Evolutionary conservation across 805 yeast genomes (phyloP).

Genomic region (Torulaspora gathmanii): DNA sequence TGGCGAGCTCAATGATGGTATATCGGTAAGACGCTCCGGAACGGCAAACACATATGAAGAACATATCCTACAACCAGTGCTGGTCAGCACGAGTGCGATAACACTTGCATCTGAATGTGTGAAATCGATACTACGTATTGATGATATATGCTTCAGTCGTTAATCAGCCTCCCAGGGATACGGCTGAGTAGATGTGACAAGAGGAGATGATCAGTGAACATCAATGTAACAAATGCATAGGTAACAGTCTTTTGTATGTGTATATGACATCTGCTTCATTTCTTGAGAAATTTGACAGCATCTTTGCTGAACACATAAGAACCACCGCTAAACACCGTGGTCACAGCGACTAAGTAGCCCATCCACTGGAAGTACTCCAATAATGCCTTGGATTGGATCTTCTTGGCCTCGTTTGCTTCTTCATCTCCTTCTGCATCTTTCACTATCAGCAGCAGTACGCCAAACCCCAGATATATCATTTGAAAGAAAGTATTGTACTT

Average conservation of each 20-base stretch:
- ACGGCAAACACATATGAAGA: slow-evolving; percentile 88
- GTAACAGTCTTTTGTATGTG: background rate
- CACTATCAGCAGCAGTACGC: slow-evolving; percentile 41
- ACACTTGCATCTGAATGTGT: slow-evolving; percentile 95
- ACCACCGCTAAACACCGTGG: slow-evolving; percentile 74
- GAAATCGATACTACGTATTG: slow-evolving; percentile 91
- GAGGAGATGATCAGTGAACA: background rate
- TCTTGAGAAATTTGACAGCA: slow-evolving; percentile 55
- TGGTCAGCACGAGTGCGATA: slow-evolving; percentile 91
- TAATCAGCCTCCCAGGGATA: slow-evolving; percentile 30
- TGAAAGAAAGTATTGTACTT: slow-evolving; percentile 89
- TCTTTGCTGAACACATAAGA: slow-evolving; percentile 67
- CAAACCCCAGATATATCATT: slow-evolving; percentile 76
- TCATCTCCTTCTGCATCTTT: slow-evolving; percentile 10
- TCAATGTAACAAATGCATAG: slow-evolving; percentile 5
- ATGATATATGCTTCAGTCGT: slow-evolving; percentile 91
- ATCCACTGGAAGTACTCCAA: slow-evolving; percentile 31
- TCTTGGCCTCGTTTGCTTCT: slow-evolving; percentile 4
- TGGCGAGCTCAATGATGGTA: slow-evolving; percentile 93
- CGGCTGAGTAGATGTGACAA: background rate
- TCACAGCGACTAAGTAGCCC: slow-evolving; percentile 56
- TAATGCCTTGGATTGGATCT: slow-evolving; percentile 7
- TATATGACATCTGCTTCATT: background rate
- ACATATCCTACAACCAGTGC: slow-evolving; percentile 92
- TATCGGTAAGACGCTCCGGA: slow-evolving; percentile 89